Percentiles rank a stretch among this genome's conserved stretches.
These are phyloP conservation scores for Sphagnum magellanicum DNA, from an alignment of 228 moss, liverwort and hornwort genomes.

Conservation along the genomic window DNA sequence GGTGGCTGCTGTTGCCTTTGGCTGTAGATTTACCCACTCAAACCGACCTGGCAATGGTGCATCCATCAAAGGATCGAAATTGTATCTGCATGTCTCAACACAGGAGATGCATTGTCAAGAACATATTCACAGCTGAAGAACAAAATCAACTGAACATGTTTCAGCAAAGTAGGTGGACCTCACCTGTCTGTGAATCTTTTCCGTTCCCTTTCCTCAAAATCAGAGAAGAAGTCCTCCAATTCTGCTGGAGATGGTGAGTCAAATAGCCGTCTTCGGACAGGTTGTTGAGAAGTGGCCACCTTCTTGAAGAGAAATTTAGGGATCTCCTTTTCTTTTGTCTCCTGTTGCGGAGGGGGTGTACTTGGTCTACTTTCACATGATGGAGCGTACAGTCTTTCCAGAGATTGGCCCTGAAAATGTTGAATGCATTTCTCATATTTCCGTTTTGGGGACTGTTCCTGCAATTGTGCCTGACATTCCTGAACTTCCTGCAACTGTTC, in stretches of 20 bases:
- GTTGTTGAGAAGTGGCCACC: constrained; percentile 5
- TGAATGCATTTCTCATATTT: background rate
- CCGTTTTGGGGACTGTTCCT: background rate
- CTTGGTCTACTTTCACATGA: constrained; percentile 18
- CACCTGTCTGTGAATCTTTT: constrained; percentile 35
- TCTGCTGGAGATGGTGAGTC: constrained; percentile 23
- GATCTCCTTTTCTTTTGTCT: constrained; percentile 5
- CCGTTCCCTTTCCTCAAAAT: constrained; percentile 25
- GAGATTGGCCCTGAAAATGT: background rate
- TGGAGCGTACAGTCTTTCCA: background rate
- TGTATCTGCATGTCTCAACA: too few species aligned
- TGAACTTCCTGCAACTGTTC: too few species aligned
- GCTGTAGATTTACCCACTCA: too few species aligned
- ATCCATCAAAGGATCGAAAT: too few species aligned
- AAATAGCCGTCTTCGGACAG: constrained; percentile 29
- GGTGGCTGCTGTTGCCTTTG: too few species aligned
- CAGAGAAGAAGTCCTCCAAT: constrained; percentile 29
- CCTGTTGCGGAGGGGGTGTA: constrained; percentile 11
- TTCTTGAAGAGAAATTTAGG: constrained; percentile 21
- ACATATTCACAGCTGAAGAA: too few species aligned
- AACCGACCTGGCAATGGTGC: too few species aligned
- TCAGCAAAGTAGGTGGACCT: too few species aligned
- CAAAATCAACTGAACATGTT: too few species aligned
- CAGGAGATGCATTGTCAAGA: too few species aligned
- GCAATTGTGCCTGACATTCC: too few species aligned